Percentiles rank a stretch among this genome's conserved stretches.
Evolutionary conservation across 345 rosid genomes (phyloP).

Genomic region (Carallia brachiata): DNA sequence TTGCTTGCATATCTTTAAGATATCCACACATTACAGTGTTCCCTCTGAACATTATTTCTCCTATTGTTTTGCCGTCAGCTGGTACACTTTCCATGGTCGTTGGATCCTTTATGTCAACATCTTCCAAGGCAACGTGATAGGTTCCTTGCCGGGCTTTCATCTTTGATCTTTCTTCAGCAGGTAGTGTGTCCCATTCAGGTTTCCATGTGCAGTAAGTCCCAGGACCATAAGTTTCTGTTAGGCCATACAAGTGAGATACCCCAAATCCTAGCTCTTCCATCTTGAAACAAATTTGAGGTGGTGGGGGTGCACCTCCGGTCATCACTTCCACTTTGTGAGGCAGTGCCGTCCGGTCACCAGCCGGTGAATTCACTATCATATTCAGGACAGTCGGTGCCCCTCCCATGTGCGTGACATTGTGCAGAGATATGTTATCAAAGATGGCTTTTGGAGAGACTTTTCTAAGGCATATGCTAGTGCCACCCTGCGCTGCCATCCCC

Average conservation of each 20-base stretch:
- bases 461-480: conserved; percentile 68
- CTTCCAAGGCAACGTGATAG: conserved; percentile 65
- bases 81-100: conserved; percentile 54
- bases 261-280: conserved; percentile 68
- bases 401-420: conserved; percentile 77
- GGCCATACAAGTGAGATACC: conserved; percentile 70
- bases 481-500: conserved; percentile 91
- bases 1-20: conserved; percentile 54
- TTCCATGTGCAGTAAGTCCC: conserved; percentile 63
- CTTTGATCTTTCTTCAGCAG: conserved; percentile 39
- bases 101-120: conserved; percentile 58
- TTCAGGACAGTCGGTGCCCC: conserved; percentile 81
- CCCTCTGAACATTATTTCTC: conserved; percentile 73
- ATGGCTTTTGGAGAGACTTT: conserved; percentile 54
- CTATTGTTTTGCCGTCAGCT: conserved; percentile 53
- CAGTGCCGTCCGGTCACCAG: conserved; percentile 35
- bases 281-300: conserved; percentile 45
- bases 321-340: conserved; percentile 50
- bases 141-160: conserved; percentile 74
- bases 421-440: conserved; percentile 48
- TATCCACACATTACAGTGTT: conserved; percentile 85
- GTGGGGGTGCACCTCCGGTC: conserved; percentile 76
- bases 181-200: conserved; percentile 67
- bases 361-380: conserved; percentile 65
- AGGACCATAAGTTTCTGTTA: conserved; percentile 78